Evolutionary conservation across 169 alveolate species (phyloP).

Genomic region (Pseudocohnilembus persalinus): DNA sequence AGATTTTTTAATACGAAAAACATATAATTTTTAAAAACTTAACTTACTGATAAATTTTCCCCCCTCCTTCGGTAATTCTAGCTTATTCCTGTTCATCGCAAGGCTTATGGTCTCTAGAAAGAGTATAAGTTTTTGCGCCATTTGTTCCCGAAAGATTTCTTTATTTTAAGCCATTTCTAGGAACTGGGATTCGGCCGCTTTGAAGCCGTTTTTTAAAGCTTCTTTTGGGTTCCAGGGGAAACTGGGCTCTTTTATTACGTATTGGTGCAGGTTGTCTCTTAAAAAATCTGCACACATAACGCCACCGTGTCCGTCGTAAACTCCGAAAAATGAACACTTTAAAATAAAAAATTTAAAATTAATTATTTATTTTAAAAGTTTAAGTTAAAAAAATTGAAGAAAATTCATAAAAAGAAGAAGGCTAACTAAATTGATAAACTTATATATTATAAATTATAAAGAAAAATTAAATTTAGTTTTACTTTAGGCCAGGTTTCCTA

Average conservation of each 20-base stretch:
- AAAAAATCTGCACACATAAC: slow-evolving; percentile 71
- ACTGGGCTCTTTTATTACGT: slow-evolving; percentile 54
- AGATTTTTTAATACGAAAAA: not conserved
- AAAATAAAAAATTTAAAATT: too few relatives aligned
- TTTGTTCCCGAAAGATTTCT: slow-evolving; percentile 72
- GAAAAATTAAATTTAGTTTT: not conserved
- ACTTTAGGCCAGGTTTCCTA: slow-evolving; percentile 53
- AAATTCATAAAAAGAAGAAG: too few relatives aligned
- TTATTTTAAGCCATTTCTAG: slow-evolving; percentile 56
- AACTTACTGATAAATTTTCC: slow-evolving; percentile 57
- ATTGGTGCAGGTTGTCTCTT: slow-evolving; percentile 64
- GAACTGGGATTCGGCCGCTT: slow-evolving; percentile 65
- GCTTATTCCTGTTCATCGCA: slow-evolving; percentile 62
- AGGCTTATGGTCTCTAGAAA: slow-evolving; percentile 84
- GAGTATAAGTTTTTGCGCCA: slow-evolving; percentile 53
- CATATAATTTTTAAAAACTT: not conserved
- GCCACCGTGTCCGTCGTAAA: slow-evolving; percentile 86
- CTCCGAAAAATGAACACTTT: slow-evolving; percentile 55
- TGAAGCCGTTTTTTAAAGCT: slow-evolving; percentile 74
- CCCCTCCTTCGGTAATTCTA: slow-evolving; percentile 71
- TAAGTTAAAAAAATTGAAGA: too few relatives aligned
- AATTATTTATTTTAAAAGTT: too few relatives aligned
- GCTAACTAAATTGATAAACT: too few relatives aligned
- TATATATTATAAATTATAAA: too few relatives aligned
- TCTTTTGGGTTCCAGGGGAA: slow-evolving; percentile 80